Evolutionary conservation across 2,329 filamentous ascomycete species (phyloP), one percentile per base, ranked within the genome.

Genomic region (Neonectria magnoliae): DNA sequence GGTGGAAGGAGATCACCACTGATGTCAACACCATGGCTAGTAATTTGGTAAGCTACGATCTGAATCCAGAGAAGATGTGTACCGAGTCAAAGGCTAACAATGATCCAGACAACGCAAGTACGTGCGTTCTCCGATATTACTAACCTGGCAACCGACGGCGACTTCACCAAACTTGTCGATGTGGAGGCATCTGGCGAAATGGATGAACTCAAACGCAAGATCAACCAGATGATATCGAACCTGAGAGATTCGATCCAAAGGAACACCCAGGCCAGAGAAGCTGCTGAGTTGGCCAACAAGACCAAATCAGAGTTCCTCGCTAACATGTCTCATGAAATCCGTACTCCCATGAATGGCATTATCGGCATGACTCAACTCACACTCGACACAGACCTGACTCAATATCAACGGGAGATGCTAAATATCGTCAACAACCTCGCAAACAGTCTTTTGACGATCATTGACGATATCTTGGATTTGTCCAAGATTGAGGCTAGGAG

Each of bases 221-320:
- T 99, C 86, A 99, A 98, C 78, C 93, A 97, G 83, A 99, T 99
- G 96, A 94, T 98, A 57, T 96, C 93, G 77, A 97, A 97, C 77
- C 83, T 99, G 67, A 87, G 95, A 71, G 96, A 98, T 81, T 97
- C 93, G 85, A 98, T 99, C 71, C 94, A 98, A 79, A 90, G 94
- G 78, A 99, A 98, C 78, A 98, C 94, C 3, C 93, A 94, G 70
- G 96, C 96, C 62, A 92, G 96, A 80, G 95, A 98, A 80, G 94
- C 95, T 51, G 96, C 96, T 74, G 96, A 99, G 78, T 84, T 98
- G 77, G 96, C 96, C 68, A 98, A 98, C 84, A 95, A 97, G 81
- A 98, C 95, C 45, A 99, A 99, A 77, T 98, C 95, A 10, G 96
- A 98, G 76, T 99, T 99, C 83, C 83, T 99, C 64, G 96, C 96